A percentile compares a stretch with the other conserved stretches of the same genome.
phyloP scores from a whole-genome alignment of 179 eudicot genomes.

The Beta macrorhiza region DNA sequence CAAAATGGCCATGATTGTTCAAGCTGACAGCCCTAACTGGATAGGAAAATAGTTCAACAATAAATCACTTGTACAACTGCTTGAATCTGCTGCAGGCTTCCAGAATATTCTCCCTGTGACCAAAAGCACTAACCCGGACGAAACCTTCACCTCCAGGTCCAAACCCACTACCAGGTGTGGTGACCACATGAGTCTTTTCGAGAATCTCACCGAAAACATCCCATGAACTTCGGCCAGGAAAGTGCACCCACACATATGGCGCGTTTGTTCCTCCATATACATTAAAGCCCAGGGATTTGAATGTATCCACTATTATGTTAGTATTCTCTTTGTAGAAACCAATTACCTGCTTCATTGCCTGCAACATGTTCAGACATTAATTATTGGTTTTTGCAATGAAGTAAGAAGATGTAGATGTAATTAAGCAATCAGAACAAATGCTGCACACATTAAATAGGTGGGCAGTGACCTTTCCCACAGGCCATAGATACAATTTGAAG shows the following conservation, averaged over 20 bases:
- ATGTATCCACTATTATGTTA: constrained; percentile 68
- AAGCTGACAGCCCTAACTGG: neutral
- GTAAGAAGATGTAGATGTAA: neutral
- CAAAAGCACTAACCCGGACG: constrained; percentile 86
- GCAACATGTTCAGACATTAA: constrained; percentile 23
- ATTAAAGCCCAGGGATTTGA: constrained; percentile 81
- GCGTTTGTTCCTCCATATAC: constrained; percentile 94
- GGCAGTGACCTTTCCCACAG: neutral
- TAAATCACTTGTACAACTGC: constrained; percentile 66
- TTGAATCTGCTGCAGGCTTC: constrained; percentile 90
- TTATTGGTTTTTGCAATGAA: neutral
- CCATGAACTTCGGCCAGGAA: constrained; percentile 95
- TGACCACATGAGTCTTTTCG: constrained; percentile 89
- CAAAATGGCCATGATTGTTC: neutral
- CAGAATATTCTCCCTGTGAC: constrained; percentile 79
- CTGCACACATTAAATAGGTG: neutral
- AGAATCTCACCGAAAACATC: constrained; percentile 90
- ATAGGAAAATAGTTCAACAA: neutral
- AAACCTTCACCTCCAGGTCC: constrained; percentile 98
- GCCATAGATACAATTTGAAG: neutral
- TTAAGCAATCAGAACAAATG: neutral
- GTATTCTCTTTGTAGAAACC: constrained; percentile 95
- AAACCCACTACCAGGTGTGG: constrained; percentile 94
- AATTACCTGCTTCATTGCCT: constrained; percentile 86
- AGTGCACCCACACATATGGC: constrained; percentile 95